Percentiles rank a stretch among this genome's conserved stretches.
phyloP scores from a whole-genome alignment of 2,329 filamentous ascomycete species.

The Ophiostoma novo-ulmi region DNA sequence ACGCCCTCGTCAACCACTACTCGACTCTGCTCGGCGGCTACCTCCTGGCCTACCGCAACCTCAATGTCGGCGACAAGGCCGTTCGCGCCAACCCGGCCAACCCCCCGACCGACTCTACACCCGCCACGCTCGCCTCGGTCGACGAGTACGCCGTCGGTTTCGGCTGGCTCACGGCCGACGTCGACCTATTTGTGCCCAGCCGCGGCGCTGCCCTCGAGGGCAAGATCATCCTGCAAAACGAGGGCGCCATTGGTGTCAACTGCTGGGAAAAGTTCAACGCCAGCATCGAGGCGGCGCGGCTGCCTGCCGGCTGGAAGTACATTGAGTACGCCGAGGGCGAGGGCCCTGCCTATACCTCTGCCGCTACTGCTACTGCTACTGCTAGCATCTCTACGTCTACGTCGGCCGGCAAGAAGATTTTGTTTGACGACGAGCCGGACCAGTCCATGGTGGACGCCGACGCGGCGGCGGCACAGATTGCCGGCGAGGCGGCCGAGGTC shows the following conservation, averaged over 20 bases:
- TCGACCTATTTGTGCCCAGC: conserved; percentile 74
- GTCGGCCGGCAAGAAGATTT: background rate
- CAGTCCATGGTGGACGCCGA: conserved; percentile 11
- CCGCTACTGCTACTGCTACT: background rate
- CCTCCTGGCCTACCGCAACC: conserved; percentile 67
- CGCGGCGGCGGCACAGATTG: background rate
- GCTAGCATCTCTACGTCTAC: background rate
- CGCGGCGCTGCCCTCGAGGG: conserved; percentile 72
- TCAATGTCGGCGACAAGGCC: conserved; percentile 58
- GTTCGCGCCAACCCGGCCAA: conserved; percentile 42
- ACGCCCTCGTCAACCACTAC: conserved; percentile 70
- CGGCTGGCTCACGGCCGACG: conserved; percentile 82
- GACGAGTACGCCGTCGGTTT: conserved; percentile 84
- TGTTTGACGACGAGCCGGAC: background rate
- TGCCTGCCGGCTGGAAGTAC: conserved; percentile 79
- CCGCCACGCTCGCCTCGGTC: conserved; percentile 46
- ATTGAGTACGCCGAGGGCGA: conserved; percentile 42
- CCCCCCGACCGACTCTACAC: conserved; percentile 46
- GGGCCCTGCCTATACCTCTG: conserved; percentile 30
- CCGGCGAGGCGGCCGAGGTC: conserved; percentile 12
- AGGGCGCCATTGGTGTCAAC: conserved; percentile 81
- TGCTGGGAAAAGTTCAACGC: conserved; percentile 92
- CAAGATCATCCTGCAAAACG: conserved; percentile 77
- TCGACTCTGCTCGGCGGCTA: conserved; percentile 67
- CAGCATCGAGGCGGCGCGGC: conserved; percentile 68